Evolutionary conservation across 2,329 filamentous ascomycete species (phyloP), one percentile per base, ranked within the genome.

Genomic region (Daldinia sp.): DNA sequence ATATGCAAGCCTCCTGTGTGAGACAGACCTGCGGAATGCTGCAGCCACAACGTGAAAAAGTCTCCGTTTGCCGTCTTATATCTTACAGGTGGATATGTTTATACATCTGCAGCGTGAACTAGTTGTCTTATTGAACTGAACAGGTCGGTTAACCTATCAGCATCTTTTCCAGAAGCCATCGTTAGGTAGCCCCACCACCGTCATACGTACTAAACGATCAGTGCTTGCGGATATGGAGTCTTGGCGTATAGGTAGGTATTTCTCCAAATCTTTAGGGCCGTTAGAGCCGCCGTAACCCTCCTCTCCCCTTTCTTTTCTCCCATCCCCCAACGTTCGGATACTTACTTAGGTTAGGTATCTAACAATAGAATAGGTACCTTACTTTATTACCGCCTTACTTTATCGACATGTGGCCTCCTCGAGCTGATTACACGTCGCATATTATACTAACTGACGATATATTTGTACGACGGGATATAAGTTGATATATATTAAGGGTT

Each of bases 321-420:
- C 48, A 23, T 37, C 19, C 32, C 21, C 21, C 32, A n/a, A 6
- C 41, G 19, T 34, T 29, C 34, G 13, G 21, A 48, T 29, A 23
- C 47, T 8, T 37, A 37, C 50, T 19, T 41, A 30, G 29, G 29
- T 32, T 32, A 37, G 4, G 34, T 50, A 50, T 53, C 32, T 52
- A 61, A 57, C 53, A 53, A 54, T 56, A 48, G 50, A 51, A 37
- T 48, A 21, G n/a, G n/a, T n/a, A n/a, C n/a, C n/a, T n/a, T n/a
- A n/a, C n/a, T n/a, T n/a, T n/a, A n/a, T n/a, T n/a, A n/a, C n/a
- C n/a, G n/a, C 43, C 8, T 34, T 51, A 51, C 32, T n/a, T 58
- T 29, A 13, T 58, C 37, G 59, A 66, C 59, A 66, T 63, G 63
- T 63, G 63, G 63, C 59, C 32, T 60, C 59, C 13, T 58, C 25